A percentile compares a stretch with the other conserved stretches of the same genome.
These are phyloP conservation scores for Botrytis elliptica DNA, from an alignment of 2,329 filamentous ascomycete species.

Conservation along the genomic window DNA sequence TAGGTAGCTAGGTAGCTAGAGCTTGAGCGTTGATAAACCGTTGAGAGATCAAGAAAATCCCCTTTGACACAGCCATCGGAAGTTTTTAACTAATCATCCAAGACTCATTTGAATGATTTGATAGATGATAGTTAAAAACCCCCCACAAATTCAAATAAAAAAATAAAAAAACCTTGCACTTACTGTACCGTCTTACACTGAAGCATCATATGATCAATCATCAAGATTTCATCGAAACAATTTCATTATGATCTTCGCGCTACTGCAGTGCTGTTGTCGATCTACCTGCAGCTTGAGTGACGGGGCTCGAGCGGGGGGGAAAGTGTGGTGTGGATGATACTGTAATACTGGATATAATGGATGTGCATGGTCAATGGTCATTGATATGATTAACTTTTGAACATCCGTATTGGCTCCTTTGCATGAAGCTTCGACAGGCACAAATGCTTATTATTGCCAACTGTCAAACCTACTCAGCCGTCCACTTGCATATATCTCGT, in stretches of 20 bases:
- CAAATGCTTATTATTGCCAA: conserved; percentile 10
- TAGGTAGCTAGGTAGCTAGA: background rate
- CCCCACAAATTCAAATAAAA: background rate
- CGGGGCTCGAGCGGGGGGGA: background rate
- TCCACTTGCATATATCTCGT: conserved; percentile 10
- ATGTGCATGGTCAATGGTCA: background rate
- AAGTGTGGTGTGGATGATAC: background rate
- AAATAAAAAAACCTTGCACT: background rate
- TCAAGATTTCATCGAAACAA: conserved; percentile 3
- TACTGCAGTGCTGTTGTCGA: conserved; percentile 11
- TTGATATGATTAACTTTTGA: background rate
- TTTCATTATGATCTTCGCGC: conserved; percentile 1
- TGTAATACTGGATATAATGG: too few species aligned
- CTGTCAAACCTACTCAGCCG: conserved; percentile 1
- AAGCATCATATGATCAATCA: conserved; percentile 15
- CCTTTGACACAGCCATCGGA: background rate
- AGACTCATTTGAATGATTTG: background rate
- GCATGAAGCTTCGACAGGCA: background rate
- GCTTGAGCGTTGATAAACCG: background rate
- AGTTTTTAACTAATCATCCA: background rate
- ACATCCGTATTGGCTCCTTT: background rate
- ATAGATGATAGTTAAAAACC: background rate
- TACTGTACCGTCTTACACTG: background rate
- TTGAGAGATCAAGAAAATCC: background rate
- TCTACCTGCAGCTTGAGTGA: background rate